phyloP scores from a whole-genome alignment of 495 filamentous ascomycete genomes.

The Lindgomyces ingoldianus region DNA sequence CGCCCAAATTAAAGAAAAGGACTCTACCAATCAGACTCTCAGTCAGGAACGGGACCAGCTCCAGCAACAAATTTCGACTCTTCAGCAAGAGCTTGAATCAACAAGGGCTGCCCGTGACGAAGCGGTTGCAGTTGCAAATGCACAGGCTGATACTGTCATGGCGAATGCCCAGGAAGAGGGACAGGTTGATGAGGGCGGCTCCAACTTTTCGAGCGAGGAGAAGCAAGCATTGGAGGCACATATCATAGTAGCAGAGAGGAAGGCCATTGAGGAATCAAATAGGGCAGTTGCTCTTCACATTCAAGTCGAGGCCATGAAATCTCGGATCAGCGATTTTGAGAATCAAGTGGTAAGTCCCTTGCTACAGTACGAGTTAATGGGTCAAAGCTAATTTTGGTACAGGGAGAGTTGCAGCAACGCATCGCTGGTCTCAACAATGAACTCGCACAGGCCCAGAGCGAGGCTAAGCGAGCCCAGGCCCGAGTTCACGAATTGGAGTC shows the following conservation, averaged over 20 bases:
- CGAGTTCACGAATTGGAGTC: conserved; percentile 17
- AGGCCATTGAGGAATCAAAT: conserved; percentile 48
- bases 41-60: conserved; percentile 51
- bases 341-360: conserved; percentile 40
- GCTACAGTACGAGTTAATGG: not conserved
- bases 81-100: conserved; percentile 44
- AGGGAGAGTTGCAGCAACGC: conserved; percentile 41
- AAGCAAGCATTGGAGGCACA: conserved; percentile 37
- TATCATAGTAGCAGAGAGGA: conserved; percentile 49
- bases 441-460: conserved; percentile 9
- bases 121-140: conserved; percentile 26
- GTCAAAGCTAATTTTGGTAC: not conserved
- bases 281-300: conserved; percentile 38
- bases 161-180: conserved; percentile 39
- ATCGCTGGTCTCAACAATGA: conserved; percentile 33
- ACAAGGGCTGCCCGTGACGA: conserved; percentile 30
- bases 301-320: conserved; percentile 32
- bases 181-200: conserved; percentile 38
- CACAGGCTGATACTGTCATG: conserved; percentile 29
- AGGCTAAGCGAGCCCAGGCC: conserved; percentile 13
- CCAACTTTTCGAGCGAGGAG: conserved; percentile 34
- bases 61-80: conserved; percentile 19
- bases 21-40: conserved; percentile 48
- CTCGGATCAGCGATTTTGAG: conserved; percentile 50
- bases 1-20: conserved; percentile 52